Base-by-base conservation (phyloP, 768 basidiomycete species). In the Serendipita indica region DNA sequence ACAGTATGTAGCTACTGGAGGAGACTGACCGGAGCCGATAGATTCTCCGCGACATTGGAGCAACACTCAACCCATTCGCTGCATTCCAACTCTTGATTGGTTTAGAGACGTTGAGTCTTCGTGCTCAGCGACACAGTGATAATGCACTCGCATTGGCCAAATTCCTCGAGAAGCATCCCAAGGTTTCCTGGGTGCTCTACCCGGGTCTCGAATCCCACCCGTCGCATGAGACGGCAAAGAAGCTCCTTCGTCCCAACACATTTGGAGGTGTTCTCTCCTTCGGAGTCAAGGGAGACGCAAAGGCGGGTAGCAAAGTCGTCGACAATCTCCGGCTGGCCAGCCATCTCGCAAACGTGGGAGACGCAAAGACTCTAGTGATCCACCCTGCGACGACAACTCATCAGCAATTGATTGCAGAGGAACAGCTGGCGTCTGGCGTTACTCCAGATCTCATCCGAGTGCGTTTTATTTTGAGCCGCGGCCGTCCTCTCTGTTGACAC, bases 311-410 rank as follows among this genome's bases (percentile, higher is more conserved):
- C 70, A 74, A 74, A 59, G 73, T 84, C 32, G 83, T 90, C 13
- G 87, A 91, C 63, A 75, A 69, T 62, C 73, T 91, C 60, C 79
- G 76, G 64, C 74, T 90, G 3, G 83, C 82, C 16, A 84, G 82
- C 64, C 71, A 86, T 65, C 45, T 46, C 12, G 45, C 45, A 12
- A 46, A 46, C 22, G 59, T 63, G 33, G 68, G 69, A n/a, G 68
- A 68, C 39, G 65, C 83, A n/a, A 87, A 89, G 71, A 86, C 83
- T 4, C 76, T 89, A 14, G 82, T 86, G 37, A 85, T 89, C 60
- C 83, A 86, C 65, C 86, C 87, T 1, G 83, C 81, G 3, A 77
- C 78, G 22, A 88, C 88, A 22, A 89, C 87, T 0, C 87, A 90
- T 65, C 73, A 79, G 35, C 85, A 88, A 68, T 72, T 88, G 49